These are phyloP conservation scores for Xylaria scruposa DNA, from an alignment of 495 filamentous ascomycete genomes.

Conservation along the genomic window DNA sequence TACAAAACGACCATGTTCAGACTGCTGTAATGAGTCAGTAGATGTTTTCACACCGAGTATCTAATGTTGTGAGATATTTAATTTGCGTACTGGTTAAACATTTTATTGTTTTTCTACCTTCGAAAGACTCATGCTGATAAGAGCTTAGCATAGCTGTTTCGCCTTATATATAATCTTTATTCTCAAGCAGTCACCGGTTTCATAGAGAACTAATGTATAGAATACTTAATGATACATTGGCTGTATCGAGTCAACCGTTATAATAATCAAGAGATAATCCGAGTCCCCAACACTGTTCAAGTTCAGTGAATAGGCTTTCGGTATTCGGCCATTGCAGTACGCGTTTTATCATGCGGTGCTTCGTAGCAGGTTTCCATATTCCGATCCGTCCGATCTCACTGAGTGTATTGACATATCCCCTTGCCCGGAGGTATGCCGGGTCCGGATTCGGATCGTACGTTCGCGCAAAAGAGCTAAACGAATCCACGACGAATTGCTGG, in stretches of 20 bases:
- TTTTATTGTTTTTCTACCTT: too few species aligned
- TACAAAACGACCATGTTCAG: too few species aligned
- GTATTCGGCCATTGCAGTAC: slow-evolving; percentile 45
- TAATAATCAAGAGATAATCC: slow-evolving; percentile 41
- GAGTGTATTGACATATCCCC: slow-evolving; percentile 41
- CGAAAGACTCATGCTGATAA: too few species aligned
- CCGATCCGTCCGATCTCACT: slow-evolving; percentile 22
- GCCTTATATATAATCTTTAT: too few species aligned
- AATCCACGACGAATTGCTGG: slow-evolving; percentile 44
- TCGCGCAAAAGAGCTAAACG: slow-evolving; percentile 46
- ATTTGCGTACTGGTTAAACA: too few species aligned
- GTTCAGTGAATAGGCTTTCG: slow-evolving; percentile 39
- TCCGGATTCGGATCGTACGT: slow-evolving; percentile 49
- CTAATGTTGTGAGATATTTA: too few species aligned
- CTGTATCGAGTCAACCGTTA: not conserved
- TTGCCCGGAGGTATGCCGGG: slow-evolving; percentile 36
- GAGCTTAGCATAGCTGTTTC: too few species aligned
- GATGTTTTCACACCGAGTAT: too few species aligned
- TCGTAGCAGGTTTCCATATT: slow-evolving; percentile 40
- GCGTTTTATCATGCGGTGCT: slow-evolving; percentile 35
- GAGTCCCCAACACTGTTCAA: slow-evolving; percentile 42
- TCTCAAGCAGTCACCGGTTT: too few species aligned
- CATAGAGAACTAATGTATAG: too few species aligned
- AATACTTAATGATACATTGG: too few species aligned
- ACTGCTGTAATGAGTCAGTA: too few species aligned